Evolutionary conservation across 768 basidiomycete genomes (phyloP).

Genomic region (Lactarius tabidus): DNA sequence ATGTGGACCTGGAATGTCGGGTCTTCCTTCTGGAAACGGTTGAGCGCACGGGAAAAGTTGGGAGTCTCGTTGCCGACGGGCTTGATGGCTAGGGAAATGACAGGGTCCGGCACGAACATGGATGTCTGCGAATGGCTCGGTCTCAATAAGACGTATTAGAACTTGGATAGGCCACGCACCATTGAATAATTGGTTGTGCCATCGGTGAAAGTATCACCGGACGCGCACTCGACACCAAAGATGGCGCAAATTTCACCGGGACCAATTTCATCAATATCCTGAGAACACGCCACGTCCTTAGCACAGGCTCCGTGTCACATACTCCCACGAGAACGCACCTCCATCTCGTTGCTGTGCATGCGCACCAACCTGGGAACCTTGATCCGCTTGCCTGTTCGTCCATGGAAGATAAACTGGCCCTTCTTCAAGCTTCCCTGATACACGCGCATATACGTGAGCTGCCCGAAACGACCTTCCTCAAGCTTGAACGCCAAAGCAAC

Average conservation of each 20-base stretch:
- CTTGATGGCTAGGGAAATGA: conserved; percentile 93
- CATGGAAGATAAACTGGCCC: conserved; percentile 82
- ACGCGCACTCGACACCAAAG: conserved; percentile 97
- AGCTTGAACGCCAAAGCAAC: conserved; percentile 97
- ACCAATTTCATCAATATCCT: conserved; percentile 91
- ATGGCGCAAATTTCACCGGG: conserved; percentile 99
- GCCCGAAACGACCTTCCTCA: conserved; percentile 95
- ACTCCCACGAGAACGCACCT: conserved; percentile 47
- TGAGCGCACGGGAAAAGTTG: conserved; percentile 94
- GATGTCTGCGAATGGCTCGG: conserved; percentile 57
- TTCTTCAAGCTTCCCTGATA: conserved; percentile 94
- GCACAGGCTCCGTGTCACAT: neutral
- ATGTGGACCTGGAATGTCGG: conserved; percentile 98
- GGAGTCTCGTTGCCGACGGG: conserved; percentile 90
- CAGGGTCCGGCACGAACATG: conserved; percentile 98
- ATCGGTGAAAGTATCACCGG: conserved; percentile 97
- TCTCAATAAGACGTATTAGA: neutral
- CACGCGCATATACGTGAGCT: conserved; percentile 96
- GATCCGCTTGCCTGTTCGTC: conserved; percentile 92
- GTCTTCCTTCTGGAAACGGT: conserved; percentile 98
- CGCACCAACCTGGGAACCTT: conserved; percentile 94
- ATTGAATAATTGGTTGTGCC: conserved; percentile 87
- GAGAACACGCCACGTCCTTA: neutral
- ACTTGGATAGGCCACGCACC: conserved; percentile 49
- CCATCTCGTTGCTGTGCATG: conserved; percentile 99